phyloP scores from a whole-genome alignment of 1,284 basidiomycete species.

The Papiliotrema fonsecae region DNA sequence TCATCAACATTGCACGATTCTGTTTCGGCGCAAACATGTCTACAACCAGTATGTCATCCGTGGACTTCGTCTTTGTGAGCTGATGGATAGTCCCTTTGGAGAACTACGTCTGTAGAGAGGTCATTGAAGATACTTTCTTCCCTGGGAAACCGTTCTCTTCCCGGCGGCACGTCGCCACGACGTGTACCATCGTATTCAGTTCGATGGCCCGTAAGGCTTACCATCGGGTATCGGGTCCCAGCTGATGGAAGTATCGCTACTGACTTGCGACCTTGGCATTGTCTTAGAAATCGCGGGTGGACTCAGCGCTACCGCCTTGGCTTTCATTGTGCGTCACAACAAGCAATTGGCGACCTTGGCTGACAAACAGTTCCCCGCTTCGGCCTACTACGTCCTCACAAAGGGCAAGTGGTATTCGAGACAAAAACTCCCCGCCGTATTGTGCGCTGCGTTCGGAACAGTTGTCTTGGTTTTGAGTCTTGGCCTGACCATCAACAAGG shows the following conservation, averaged over 20 bases:
- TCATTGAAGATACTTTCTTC: constrained; percentile 91
- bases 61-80: constrained; percentile 41
- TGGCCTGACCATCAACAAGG: constrained; percentile 66
- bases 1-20: constrained; percentile 90
- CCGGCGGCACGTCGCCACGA: constrained; percentile 86
- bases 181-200: constrained; percentile 72
- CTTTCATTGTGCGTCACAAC: constrained; percentile 62
- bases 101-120: constrained; percentile 52
- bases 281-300: constrained; percentile 97
- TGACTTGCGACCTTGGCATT: constrained; percentile 94
- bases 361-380: constrained; percentile 63
- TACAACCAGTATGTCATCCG: constrained; percentile 57
- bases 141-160: constrained; percentile 71
- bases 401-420: constrained; percentile 61
- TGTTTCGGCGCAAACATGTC: constrained; percentile 99
- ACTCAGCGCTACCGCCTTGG: constrained; percentile 85
- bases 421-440: constrained; percentile 66
- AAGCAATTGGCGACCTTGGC: background rate
- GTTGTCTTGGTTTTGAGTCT: constrained; percentile 75
- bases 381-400: constrained; percentile 74
- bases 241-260: constrained; percentile 63
- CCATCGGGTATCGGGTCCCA: background rate
- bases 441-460: constrained; percentile 69
- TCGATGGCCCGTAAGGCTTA: constrained; percentile 68
- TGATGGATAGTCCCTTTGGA: constrained; percentile 43